Evolutionary conservation across 2,329 filamentous ascomycete species (phyloP).

Genomic region (Hymenoscyphus linearis): DNA sequence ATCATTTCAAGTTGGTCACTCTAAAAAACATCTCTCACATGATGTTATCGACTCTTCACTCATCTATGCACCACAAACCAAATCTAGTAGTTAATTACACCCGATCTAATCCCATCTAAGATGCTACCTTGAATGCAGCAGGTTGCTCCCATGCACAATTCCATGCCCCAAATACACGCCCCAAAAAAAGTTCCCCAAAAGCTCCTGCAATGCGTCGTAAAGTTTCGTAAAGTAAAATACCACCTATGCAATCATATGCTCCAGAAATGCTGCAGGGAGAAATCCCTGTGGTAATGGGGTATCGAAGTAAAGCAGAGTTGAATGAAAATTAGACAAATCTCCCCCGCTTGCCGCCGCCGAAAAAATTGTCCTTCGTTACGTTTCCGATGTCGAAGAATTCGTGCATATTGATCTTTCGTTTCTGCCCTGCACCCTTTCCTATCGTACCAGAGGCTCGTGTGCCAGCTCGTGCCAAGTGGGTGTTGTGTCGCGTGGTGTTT

Average conservation of each 20-base stretch:
- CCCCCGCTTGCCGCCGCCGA: constrained; percentile 33
- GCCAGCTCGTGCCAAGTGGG: constrained; percentile 20
- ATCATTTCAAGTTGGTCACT: background rate
- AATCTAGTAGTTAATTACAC: background rate
- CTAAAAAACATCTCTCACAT: background rate
- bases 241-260: constrained; percentile 11
- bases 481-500: constrained; percentile 26
- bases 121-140: constrained; percentile 10
- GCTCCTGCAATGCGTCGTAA: constrained; percentile 16
- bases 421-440: constrained; percentile 62
- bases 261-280: background rate
- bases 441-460: constrained; percentile 32
- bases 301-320: constrained; percentile 9
- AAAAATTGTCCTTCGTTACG: constrained; percentile 53
- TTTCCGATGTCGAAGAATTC: constrained; percentile 71
- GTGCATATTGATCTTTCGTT: constrained; percentile 66
- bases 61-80: background rate
- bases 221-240: constrained; percentile 11
- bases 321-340: constrained; percentile 27
- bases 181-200: constrained; percentile 3
- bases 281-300: constrained; percentile 3
- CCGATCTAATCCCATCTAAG: constrained; percentile 7
- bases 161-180: background rate
- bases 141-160: background rate
- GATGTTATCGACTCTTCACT: background rate